phyloP scores from a whole-genome alignment of 108 stramenopile species.

The Discostella stelligeroides region DNA sequence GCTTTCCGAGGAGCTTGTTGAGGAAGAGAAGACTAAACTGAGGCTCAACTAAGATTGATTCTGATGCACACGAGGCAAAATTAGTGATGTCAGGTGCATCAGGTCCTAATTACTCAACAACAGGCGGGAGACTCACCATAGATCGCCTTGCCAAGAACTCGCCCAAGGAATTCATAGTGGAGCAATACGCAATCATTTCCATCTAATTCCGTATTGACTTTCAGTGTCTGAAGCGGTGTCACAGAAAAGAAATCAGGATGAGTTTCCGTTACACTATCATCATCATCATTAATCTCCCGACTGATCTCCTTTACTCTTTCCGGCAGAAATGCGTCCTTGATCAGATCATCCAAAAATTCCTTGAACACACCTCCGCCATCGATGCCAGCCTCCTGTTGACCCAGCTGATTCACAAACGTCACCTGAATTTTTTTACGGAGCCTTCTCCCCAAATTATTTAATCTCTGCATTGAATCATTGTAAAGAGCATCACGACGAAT shows the following conservation, averaged over 20 bases:
- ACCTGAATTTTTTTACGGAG: slow-evolving; percentile 91
- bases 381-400: slow-evolving; percentile 96
- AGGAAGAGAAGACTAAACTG: slow-evolving; percentile 91
- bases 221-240: slow-evolving; percentile 70
- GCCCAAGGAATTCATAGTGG: slow-evolving; percentile 93
- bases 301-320: slow-evolving; percentile 9
- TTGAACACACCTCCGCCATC: slow-evolving; percentile 99
- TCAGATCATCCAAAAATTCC: slow-evolving; percentile 89
- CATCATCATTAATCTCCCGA: slow-evolving; percentile 26
- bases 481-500: slow-evolving; percentile 79
- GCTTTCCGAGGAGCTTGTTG: slow-evolving; percentile 85
- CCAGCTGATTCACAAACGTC: slow-evolving; percentile 92
- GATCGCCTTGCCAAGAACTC: slow-evolving; percentile 95
- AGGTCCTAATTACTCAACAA: slow-evolving; percentile 46
- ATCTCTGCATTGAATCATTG: slow-evolving; percentile 70
- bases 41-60: slow-evolving; percentile 87
- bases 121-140: slow-evolving; percentile 67
- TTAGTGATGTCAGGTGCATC: slow-evolving; percentile 49
- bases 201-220: slow-evolving; percentile 59
- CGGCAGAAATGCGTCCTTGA: slow-evolving; percentile 77
- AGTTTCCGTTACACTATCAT: slow-evolving; percentile 1
- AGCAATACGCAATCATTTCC: slow-evolving; percentile 40
- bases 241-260: slow-evolving; percentile 70
- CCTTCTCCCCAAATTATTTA: slow-evolving; percentile 62
- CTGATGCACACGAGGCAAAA: slow-evolving; percentile 16